Evolutionary conservation across 2,329 filamentous ascomycete species (phyloP).

Genomic region (Penicillium vulpinum): DNA sequence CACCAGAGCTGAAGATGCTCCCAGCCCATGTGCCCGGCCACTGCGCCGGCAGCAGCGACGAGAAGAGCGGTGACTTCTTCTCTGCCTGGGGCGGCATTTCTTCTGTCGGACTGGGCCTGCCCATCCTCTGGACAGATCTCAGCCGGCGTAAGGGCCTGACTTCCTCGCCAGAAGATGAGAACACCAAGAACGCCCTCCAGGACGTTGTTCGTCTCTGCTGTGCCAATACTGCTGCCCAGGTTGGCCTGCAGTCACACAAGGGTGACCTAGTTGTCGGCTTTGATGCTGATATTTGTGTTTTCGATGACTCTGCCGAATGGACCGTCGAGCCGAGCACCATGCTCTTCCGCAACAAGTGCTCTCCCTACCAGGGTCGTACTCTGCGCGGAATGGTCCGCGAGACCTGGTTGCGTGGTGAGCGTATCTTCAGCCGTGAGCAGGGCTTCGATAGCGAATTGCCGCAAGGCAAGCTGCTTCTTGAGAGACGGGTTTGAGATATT

Average conservation of each 20-base stretch:
- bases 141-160: conserved; percentile 56
- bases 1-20: conserved; percentile 86
- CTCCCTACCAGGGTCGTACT: conserved; percentile 79
- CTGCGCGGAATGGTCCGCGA: conserved; percentile 77
- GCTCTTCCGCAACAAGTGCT: conserved; percentile 92
- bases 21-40: conserved; percentile 65
- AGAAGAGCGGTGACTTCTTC: conserved; percentile 78
- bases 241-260: conserved; percentile 78
- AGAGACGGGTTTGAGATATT: conserved; percentile 36
- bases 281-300: conserved; percentile 89
- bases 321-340: conserved; percentile 73
- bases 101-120: conserved; percentile 86
- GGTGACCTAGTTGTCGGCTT: conserved; percentile 78
- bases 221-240: conserved; percentile 81
- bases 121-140: conserved; percentile 82
- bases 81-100: conserved; percentile 95
- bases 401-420: conserved; percentile 78
- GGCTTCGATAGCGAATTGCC: conserved; percentile 42
- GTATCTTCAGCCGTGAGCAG: conserved; percentile 69
- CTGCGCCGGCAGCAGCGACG: conserved; percentile 35
- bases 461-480: conserved; percentile 42
- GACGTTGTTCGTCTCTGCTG: conserved; percentile 86
- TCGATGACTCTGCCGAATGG: conserved; percentile 82
- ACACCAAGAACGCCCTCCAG: conserved; percentile 58
- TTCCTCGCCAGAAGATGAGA: conserved; percentile 41